Evolutionary conservation across 1,284 basidiomycete species (phyloP).

Genomic region (Austroboletus novae-zelandiae): DNA sequence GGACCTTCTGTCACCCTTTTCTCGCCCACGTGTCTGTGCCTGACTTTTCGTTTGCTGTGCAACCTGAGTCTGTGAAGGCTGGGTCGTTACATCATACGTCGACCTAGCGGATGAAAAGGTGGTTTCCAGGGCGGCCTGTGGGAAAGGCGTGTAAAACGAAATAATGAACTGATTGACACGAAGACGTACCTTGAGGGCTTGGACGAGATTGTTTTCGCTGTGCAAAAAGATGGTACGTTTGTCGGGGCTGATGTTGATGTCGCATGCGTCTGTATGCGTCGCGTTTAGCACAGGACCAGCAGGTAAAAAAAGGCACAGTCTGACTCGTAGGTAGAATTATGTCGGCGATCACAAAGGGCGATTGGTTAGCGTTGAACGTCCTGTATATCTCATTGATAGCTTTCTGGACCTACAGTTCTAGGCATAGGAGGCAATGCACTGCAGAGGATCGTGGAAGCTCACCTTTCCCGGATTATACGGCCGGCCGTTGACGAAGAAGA

Average conservation of each 20-base stretch:
- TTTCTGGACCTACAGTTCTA: conserved; percentile 63
- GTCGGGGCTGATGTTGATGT: conserved; percentile 96
- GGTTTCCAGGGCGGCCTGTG: conserved; percentile 49
- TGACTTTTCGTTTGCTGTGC: conserved; percentile 2
- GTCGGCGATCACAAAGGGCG: conserved; percentile 83
- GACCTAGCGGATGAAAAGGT: conserved; percentile 67
- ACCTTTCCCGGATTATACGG: conserved; percentile 84
- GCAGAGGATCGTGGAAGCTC: not conserved
- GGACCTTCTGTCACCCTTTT: conserved; percentile 5
- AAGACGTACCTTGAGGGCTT: conserved; percentile 67
- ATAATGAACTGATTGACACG: not conserved
- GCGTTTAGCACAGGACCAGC: conserved; percentile 1
- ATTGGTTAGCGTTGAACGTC: conserved; percentile 77
- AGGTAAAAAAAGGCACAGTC: conserved; percentile 18
- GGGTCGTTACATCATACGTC: conserved; percentile 54
- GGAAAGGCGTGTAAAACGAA: not conserved
- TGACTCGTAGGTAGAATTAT: conserved; percentile 76
- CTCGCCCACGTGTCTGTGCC: not conserved
- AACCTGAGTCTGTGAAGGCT: conserved; percentile 10
- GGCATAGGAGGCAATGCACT: not conserved
- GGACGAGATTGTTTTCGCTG: conserved; percentile 80
- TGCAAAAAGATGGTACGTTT: conserved; percentile 95
- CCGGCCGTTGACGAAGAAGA: conserved; percentile 91
- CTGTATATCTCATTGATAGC: conserved; percentile 90
- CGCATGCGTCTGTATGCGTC: conserved; percentile 67